Percentiles rank a stretch among this genome's conserved stretches.
Conservation (phyloP, 139 green algal species). For the Astrephomene gubernaculifera region DNA sequence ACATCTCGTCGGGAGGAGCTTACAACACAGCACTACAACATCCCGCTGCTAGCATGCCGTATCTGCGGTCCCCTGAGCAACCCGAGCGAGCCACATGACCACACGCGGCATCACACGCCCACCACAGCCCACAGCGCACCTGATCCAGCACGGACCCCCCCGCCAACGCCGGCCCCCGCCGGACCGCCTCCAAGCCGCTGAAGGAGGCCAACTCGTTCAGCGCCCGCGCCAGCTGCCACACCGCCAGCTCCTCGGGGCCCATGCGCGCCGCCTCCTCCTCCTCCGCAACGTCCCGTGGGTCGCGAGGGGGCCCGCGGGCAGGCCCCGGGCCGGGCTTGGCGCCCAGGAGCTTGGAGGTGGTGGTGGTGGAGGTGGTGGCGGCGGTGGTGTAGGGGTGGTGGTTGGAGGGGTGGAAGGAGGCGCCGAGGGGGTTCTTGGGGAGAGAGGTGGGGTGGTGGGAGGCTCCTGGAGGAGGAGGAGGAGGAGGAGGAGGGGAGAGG, state of each 20-base stretch:
- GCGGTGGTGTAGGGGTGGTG: no score
- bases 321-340: no score
- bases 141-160: constrained; percentile 11
- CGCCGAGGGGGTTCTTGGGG: no score
- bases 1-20: no score
- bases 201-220: constrained; percentile 29
- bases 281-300: not conserved
- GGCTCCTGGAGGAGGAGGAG: no score
- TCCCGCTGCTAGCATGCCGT: not conserved
- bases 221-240: constrained; percentile 15
- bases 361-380: no score
- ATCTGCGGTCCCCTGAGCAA: no score
- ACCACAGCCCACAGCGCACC: not conserved
- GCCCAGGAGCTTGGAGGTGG: no score
- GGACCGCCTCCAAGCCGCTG: constrained; percentile 13
- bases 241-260: constrained; percentile 13
- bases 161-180: not conserved
- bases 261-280: not conserved
- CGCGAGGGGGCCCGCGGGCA: not conserved
- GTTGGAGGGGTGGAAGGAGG: no score
- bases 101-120: not conserved
- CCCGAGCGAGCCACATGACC: not conserved
- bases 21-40: not conserved
- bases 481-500: no score
- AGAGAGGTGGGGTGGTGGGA: no score